Percentiles rank a stretch among this genome's conserved stretches.
Evolutionary conservation across 176 grass and related monocot species (phyloP).

Genomic region (Cymbopogon citratus): DNA sequence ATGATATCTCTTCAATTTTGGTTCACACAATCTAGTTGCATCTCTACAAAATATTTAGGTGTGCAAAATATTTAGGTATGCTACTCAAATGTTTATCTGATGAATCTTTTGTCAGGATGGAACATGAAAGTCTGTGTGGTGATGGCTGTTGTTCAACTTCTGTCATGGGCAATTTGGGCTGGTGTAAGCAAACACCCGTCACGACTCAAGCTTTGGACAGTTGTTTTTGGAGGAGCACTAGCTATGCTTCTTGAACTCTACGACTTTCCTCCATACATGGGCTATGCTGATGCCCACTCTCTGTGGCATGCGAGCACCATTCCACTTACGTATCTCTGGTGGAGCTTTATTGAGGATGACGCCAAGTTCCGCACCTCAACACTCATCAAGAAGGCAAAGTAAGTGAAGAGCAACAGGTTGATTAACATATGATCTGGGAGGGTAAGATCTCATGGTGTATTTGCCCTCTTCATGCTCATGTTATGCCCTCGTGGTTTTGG

Average conservation of each 20-base stretch:
- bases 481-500: not conserved
- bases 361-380: slow-evolving; percentile 33
- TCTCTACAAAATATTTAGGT: not conserved
- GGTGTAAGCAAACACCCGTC: slow-evolving; percentile 61
- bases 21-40: not conserved
- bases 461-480: not conserved
- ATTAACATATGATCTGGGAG: not conserved
- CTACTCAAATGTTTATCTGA: not conserved
- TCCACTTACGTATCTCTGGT: slow-evolving; percentile 39
- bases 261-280: slow-evolving; percentile 70
- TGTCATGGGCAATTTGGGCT: slow-evolving; percentile 76
- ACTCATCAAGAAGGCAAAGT: slow-evolving; percentile 39
- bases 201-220: slow-evolving; percentile 63
- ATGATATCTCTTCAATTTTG: not conserved
- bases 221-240: slow-evolving; percentile 52
- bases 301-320: slow-evolving; percentile 40
- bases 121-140: slow-evolving; percentile 94
- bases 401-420: not conserved
- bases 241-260: slow-evolving; percentile 81
- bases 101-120: slow-evolving; percentile 56
- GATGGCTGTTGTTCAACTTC: slow-evolving; percentile 70
- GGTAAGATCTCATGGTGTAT: not conserved
- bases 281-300: slow-evolving; percentile 77
- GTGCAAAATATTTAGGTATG: slow-evolving; percentile 11
- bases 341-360: slow-evolving; percentile 44